Conservation (phyloP, 2,329 filamentous ascomycete species). For the Colletotrichum horii region DNA sequence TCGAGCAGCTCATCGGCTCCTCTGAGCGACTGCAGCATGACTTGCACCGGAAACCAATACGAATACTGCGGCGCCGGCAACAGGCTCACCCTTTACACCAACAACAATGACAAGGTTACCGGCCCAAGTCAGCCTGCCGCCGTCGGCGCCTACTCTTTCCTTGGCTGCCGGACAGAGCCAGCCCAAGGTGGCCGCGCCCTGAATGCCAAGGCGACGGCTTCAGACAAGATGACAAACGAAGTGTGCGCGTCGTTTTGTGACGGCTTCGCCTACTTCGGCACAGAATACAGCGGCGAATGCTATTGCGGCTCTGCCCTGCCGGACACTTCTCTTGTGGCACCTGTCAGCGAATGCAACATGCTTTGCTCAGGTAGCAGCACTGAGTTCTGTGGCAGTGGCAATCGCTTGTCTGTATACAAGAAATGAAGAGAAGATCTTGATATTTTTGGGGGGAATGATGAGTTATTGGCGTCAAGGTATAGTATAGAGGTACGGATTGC, state of each 20-base stretch:
- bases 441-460: background rate
- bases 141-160: slow-evolving; percentile 35
- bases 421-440: slow-evolving; percentile 16
- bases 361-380: slow-evolving; percentile 40
- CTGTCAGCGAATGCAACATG: slow-evolving; percentile 43
- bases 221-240: slow-evolving; percentile 36
- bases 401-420: slow-evolving; percentile 40
- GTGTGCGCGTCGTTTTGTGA: slow-evolving; percentile 36
- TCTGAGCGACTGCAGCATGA: slow-evolving; percentile 38
- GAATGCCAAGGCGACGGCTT: slow-evolving; percentile 24
- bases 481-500: background rate
- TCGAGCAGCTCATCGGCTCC: slow-evolving; percentile 29
- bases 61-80: slow-evolving; percentile 39
- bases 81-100: slow-evolving; percentile 38
- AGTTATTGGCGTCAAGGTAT: background rate
- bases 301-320: slow-evolving; percentile 39
- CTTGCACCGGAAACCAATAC: slow-evolving; percentile 34
- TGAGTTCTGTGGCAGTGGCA: slow-evolving; percentile 45
- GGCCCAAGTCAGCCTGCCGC: slow-evolving; percentile 34
- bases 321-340: slow-evolving; percentile 30
- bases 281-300: slow-evolving; percentile 42
- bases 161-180: slow-evolving; percentile 43
- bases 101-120: slow-evolving; percentile 28
- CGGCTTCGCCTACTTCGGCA: slow-evolving; percentile 37
- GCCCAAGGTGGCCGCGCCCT: slow-evolving; percentile 37